These are phyloP conservation scores for Quercus lobata DNA, from an alignment of 331 rosid species.

Conservation along the genomic window DNA sequence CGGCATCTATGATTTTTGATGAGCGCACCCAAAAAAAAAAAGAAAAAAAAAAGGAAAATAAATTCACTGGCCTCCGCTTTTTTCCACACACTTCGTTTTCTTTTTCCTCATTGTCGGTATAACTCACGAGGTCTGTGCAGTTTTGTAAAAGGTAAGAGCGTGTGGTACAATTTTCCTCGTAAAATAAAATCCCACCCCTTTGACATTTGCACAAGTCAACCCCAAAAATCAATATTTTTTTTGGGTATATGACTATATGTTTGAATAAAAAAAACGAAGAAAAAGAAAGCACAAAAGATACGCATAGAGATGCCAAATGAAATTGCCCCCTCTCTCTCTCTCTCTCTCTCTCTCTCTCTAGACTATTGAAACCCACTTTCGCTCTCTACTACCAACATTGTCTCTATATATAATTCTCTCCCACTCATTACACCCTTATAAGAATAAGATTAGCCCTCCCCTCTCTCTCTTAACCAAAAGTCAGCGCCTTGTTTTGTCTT, in stretches of 20 bases:
- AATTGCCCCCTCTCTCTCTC: constrained; percentile 33
- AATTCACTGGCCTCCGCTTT: constrained; percentile 2
- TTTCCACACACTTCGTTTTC: not conserved
- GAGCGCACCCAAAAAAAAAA: not conserved
- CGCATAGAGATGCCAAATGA: constrained; percentile 63
- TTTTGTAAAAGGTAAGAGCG: constrained; percentile 31
- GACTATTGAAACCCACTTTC: constrained; percentile 28
- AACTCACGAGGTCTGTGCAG: constrained; percentile 39
- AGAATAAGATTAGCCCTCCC: not conserved
- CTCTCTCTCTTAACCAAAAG: constrained; percentile 31
- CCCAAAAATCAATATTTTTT: constrained; percentile 13
- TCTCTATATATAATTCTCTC: constrained; percentile 34
- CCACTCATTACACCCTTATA: constrained; percentile 43
- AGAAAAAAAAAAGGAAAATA: too few relatives aligned
- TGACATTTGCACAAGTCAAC: constrained; percentile 78
- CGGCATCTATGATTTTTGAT: not conserved
- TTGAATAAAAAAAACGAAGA: not conserved
- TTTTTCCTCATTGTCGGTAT: constrained; percentile 52
- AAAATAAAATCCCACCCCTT: constrained; percentile 31
- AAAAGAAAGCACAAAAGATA: not conserved
- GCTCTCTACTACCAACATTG: constrained; percentile 38
- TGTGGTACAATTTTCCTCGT: constrained; percentile 32
- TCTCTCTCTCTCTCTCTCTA: constrained; percentile 24
- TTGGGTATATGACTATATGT: not conserved
- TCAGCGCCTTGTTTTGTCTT: constrained; percentile 78